Conservation (phyloP, 148 eudicot genomes). For the Arbutus unedo region DNA sequence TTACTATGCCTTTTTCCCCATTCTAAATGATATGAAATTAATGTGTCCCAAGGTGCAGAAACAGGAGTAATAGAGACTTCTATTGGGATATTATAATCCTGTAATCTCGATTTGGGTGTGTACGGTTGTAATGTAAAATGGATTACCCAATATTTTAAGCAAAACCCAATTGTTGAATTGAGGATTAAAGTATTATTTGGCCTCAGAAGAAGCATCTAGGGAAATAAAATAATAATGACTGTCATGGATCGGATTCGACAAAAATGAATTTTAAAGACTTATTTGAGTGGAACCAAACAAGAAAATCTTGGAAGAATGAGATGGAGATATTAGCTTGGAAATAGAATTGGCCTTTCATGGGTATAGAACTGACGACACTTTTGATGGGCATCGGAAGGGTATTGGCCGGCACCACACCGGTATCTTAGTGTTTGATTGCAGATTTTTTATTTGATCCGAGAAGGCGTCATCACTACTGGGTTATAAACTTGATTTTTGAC, state of each 20-base stretch:
- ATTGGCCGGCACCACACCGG: too few relatives aligned
- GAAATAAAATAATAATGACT: slow-evolving; percentile 31
- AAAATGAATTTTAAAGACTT: slow-evolving; percentile 1
- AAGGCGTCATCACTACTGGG: too few relatives aligned
- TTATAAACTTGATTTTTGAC: not conserved
- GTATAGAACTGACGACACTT: too few relatives aligned
- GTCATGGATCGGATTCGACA: slow-evolving; percentile 21
- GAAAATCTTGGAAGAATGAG: not conserved
- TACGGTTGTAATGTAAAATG: slow-evolving; percentile 13
- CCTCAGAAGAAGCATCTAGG: slow-evolving; percentile 57
- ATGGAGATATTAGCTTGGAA: not conserved
- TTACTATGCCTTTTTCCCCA: slow-evolving; percentile 42
- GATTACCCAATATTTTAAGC: slow-evolving; percentile 14
- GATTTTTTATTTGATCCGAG: too few relatives aligned
- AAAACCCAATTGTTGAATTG: slow-evolving; percentile 39
- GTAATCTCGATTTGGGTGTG: slow-evolving; percentile 41
- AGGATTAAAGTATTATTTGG: slow-evolving; percentile 35
- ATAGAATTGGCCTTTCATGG: not conserved
- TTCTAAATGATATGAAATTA: slow-evolving; percentile 46
- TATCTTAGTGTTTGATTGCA: too few relatives aligned
- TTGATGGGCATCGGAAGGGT: too few relatives aligned
- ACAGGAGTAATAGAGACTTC: slow-evolving; percentile 73
- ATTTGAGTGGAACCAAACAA: slow-evolving; percentile 9
- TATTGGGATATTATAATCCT: slow-evolving; percentile 41
- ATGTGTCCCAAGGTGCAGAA: slow-evolving; percentile 84